phyloP scores from a whole-genome alignment of 2,329 filamentous ascomycete species.

The Sporothrix variecibatus region DNA sequence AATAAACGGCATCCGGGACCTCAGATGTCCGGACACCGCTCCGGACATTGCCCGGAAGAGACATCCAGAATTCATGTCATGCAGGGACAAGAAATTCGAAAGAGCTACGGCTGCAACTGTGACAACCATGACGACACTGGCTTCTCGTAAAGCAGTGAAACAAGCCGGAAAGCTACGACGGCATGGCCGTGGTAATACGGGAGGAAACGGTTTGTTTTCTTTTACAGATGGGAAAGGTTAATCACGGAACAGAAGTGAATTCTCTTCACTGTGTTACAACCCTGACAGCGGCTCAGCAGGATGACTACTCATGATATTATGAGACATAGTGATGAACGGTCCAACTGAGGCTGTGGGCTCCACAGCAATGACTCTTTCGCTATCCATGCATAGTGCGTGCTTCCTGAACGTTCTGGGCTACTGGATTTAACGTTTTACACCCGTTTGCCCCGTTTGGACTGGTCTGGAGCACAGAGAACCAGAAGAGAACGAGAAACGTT shows the following conservation, averaged over 20 bases:
- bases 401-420: not conserved
- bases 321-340: not conserved
- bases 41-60: not conserved
- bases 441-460: not conserved
- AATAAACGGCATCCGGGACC: not conserved
- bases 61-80: not conserved
- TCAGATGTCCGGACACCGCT: not conserved
- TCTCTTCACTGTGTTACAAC: not conserved
- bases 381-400: not conserved
- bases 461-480: not conserved
- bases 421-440: not conserved
- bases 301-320: no score
- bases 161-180: not conserved
- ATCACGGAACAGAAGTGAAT: not conserved
- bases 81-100: not conserved
- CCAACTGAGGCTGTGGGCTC: not conserved
- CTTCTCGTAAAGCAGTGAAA: not conserved
- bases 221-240: not conserved
- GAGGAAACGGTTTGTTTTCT: not conserved
- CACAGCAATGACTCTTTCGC: not conserved
- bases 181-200: slow-evolving; percentile 4
- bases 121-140: not conserved
- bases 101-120: not conserved
- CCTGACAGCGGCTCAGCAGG: not conserved
- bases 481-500: not conserved